Conservation (phyloP, 768 basidiomycete species). For the Leucosporidium creatinivorum region DNA sequence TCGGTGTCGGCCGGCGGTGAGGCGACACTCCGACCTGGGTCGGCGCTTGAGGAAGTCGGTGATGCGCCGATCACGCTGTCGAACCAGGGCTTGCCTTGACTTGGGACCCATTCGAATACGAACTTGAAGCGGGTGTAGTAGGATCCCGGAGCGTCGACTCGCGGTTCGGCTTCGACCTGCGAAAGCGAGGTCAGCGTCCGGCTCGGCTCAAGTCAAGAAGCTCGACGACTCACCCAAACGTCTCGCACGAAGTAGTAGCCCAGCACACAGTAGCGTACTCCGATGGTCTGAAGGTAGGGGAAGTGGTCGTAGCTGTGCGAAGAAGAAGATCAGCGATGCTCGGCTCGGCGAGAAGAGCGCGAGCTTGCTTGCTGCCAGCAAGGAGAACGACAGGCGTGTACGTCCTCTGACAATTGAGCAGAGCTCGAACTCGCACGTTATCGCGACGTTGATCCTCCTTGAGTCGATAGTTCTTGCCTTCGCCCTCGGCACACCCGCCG, state of each 20-base stretch:
- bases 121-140: constrained; percentile 16
- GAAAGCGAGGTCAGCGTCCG: not conserved
- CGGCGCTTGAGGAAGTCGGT: not conserved
- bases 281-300: constrained; percentile 1
- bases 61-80: constrained; percentile 9
- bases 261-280: not conserved
- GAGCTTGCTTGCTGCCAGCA: constrained; percentile 9
- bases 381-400: constrained; percentile 20
- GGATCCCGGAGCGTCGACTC: not conserved
- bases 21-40: not conserved
- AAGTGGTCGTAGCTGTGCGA: not conserved
- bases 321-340: too few relatives aligned
- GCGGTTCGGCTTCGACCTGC: constrained; percentile 17
- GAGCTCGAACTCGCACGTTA: constrained; percentile 15
- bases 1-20: not conserved
- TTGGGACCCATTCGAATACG: constrained; percentile 26
- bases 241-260: constrained; percentile 23
- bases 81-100: constrained; percentile 30
- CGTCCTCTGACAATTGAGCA: constrained; percentile 18
- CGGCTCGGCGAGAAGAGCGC: too few relatives aligned
- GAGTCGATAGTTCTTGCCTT: constrained; percentile 12
- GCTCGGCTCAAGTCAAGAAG: too few relatives aligned
- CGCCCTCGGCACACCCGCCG: constrained; percentile 17
- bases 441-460: constrained; percentile 3
- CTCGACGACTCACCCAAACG: constrained; percentile 11